Conservation (phyloP, 257 asterid genomes). For the Solanum habrochaites region DNA sequence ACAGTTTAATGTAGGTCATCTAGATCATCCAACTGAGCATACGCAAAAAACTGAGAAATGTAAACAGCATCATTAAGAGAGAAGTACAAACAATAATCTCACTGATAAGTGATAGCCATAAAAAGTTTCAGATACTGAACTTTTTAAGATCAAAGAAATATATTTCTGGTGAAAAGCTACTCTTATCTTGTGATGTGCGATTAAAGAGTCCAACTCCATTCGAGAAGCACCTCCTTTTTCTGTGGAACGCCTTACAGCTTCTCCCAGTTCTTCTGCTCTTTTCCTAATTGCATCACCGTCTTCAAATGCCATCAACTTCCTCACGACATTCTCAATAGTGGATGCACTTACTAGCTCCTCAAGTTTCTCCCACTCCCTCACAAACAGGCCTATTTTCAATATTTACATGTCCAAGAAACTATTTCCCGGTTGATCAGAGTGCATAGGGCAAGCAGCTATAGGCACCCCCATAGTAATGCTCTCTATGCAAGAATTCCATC, state of each 20-base stretch:
- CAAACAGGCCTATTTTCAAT: conserved; percentile 24
- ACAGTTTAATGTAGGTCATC: neutral
- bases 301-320: neutral
- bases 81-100: neutral
- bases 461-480: conserved; percentile 48
- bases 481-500: conserved; percentile 64
- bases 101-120: neutral
- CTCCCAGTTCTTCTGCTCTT: neutral
- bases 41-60: neutral
- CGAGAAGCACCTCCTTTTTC: neutral
- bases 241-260: neutral
- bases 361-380: conserved; percentile 24
- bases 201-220: neutral
- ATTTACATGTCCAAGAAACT: conserved; percentile 17
- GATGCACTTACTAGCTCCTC: conserved; percentile 16
- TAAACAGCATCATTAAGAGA: neutral
- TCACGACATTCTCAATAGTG: neutral
- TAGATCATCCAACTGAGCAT: neutral
- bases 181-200: neutral
- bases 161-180: neutral
- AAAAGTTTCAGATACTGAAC: neutral
- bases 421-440: conserved; percentile 44
- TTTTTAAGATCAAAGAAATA: neutral
- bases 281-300: neutral
- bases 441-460: conserved; percentile 60